A percentile compares a stretch with the other conserved stretches of the same genome.
Evolutionary conservation across 192 early-diverging fungal genomes (phyloP).

Genomic region (Diversispora epigaea): DNA sequence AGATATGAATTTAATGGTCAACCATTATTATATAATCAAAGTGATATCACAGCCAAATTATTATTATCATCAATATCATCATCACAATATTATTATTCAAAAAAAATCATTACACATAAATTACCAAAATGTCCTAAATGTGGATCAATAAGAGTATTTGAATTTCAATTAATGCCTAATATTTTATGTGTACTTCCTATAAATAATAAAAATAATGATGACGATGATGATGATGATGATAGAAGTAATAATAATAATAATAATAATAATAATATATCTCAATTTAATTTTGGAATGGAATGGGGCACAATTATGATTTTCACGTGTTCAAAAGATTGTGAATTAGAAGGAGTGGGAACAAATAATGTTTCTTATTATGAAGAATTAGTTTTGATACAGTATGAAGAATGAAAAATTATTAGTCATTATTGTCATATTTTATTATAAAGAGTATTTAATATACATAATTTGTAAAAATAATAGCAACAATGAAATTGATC

Average conservation of each 20-base stretch:
- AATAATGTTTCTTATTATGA: constrained; percentile 55
- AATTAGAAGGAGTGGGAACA: constrained; percentile 31
- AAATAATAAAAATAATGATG: no score
- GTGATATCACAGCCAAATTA: constrained; percentile 49
- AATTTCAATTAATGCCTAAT: constrained; percentile 93
- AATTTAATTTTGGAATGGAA: constrained; percentile 78
- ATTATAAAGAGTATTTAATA: no score
- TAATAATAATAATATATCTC: constrained; percentile 37
- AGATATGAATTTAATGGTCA: constrained; percentile 69
- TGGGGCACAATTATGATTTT: constrained; percentile 87
- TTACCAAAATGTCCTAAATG: constrained; percentile 70
- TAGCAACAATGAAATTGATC: no score
- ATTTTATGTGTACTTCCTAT: constrained; percentile 70
- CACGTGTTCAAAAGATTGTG: constrained; percentile 79
- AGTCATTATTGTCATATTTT: no score
- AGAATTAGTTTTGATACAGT: constrained; percentile 62
- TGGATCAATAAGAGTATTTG: constrained; percentile 69
- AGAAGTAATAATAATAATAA: constrained; percentile 38
- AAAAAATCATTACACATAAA: constrained; percentile 35
- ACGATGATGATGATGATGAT: constrained; percentile 49
- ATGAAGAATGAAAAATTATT: constrained; percentile 40
- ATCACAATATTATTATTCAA: constrained; percentile 35
- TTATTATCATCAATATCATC: constrained; percentile 40
- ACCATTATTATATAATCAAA: constrained; percentile 67
- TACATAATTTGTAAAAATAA: no score